Evolutionary conservation across 2,329 filamentous ascomycete species (phyloP).

Genomic region (Neocucurbitaria cava): DNA sequence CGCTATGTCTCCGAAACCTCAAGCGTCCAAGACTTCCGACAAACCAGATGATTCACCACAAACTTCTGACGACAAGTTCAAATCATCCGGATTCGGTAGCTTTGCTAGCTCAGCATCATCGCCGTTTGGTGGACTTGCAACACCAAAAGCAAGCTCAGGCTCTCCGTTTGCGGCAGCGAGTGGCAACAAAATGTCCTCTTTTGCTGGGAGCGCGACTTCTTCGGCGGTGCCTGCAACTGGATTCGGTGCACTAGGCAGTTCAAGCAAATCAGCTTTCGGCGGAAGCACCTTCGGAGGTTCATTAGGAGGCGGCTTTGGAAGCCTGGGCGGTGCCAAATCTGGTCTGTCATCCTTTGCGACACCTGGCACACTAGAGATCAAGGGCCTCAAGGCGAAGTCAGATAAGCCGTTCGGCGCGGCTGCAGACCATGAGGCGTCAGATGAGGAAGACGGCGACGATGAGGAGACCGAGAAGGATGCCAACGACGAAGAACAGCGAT

Average conservation of each 20-base stretch:
- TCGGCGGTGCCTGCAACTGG: conserved; percentile 30
- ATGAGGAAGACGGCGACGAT: conserved; percentile 60
- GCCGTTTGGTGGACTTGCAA: conserved; percentile 41
- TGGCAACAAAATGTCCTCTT: conserved; percentile 36
- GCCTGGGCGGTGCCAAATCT: conserved; percentile 38
- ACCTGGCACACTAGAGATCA: conserved; percentile 56
- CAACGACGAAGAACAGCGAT: conserved; percentile 42
- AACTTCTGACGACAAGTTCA: conserved; percentile 59
- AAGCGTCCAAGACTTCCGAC: conserved; percentile 30
- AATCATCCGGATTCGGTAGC: conserved; percentile 55
- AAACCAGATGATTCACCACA: conserved; percentile 37
- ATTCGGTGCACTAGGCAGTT: conserved; percentile 43
- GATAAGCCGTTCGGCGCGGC: conserved; percentile 80
- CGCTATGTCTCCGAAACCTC: conserved; percentile 49
- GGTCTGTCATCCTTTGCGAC: conserved; percentile 73
- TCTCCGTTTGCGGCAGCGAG: conserved; percentile 48
- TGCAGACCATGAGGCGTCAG: conserved; percentile 64
- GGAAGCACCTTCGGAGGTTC: conserved; percentile 53
- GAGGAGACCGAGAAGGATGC: conserved; percentile 26
- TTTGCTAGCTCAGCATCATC: conserved; percentile 49
- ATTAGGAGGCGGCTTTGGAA: conserved; percentile 40
- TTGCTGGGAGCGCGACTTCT: conserved; percentile 22
- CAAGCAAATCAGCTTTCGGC: conserved; percentile 45
- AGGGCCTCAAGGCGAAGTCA: conserved; percentile 64
- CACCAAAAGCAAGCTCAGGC: conserved; percentile 18